Conservation (phyloP, 2,329 filamentous ascomycete genomes). For the Aspergillus awamori region DNA sequence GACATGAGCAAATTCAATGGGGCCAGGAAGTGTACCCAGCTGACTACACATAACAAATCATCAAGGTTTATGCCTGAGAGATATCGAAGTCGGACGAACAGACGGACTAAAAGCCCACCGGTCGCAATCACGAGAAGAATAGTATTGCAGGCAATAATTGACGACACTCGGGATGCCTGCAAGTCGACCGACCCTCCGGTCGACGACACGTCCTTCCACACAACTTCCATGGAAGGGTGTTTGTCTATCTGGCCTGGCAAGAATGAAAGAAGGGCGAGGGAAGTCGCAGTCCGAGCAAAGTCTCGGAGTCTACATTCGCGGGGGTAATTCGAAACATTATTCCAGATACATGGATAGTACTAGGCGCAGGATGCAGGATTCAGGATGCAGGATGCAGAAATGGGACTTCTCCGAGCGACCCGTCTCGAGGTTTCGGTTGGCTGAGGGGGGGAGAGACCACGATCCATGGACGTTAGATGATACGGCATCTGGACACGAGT, state of each 20-base stretch:
- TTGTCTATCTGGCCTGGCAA: background rate
- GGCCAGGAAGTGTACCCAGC: background rate
- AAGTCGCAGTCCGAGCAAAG: background rate
- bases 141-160: constrained; percentile 4
- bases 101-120: background rate
- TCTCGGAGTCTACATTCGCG: background rate
- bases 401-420: background rate
- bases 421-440: background rate
- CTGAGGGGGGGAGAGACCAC: background rate
- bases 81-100: constrained; percentile 7
- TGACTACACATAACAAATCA: background rate
- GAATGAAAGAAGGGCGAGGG: background rate
- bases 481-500: too few relatives aligned
- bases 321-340: background rate
- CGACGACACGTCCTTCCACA: background rate
- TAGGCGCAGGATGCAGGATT: background rate
- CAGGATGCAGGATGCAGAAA: background rate
- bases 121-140: constrained; percentile 2
- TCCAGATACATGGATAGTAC: background rate
- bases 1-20: too few relatives aligned
- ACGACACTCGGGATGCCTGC: background rate
- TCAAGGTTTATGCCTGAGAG: background rate
- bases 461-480: too few relatives aligned
- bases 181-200: background rate
- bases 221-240: background rate